phyloP scores from a whole-genome alignment of 2,329 filamentous ascomycete species.

The Penicillium janthinellum region DNA sequence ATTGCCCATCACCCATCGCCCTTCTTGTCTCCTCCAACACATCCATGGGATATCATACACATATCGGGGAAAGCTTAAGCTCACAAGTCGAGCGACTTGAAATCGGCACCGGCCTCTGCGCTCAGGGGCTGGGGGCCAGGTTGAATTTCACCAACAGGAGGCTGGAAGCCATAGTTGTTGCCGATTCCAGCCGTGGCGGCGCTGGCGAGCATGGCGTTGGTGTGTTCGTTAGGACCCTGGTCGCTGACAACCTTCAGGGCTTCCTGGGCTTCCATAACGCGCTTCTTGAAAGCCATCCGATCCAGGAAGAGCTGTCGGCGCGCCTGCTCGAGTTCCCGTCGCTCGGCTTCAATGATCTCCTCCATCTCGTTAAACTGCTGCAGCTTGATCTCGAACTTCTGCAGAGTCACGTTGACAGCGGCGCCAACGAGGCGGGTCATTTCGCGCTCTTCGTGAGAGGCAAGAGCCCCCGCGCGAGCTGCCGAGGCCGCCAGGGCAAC shows the following conservation, averaged over 20 bases:
- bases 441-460: constrained; percentile 94
- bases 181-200: constrained; percentile 39
- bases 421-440: constrained; percentile 92
- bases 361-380: constrained; percentile 98
- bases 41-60: constrained; percentile 31
- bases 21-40: constrained; percentile 16
- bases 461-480: constrained; percentile 81
- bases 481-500: constrained; percentile 85
- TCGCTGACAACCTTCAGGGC: constrained; percentile 55
- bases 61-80: constrained; percentile 11
- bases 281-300: constrained; percentile 83
- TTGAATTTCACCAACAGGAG: constrained; percentile 32
- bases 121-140: constrained; percentile 44
- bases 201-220: constrained; percentile 38
- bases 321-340: constrained; percentile 86
- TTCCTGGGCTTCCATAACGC: constrained; percentile 81
- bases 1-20: constrained; percentile 7
- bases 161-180: constrained; percentile 47
- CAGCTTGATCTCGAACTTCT: constrained; percentile 94
- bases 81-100: constrained; percentile 47
- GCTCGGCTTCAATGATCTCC: constrained; percentile 84
- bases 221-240: constrained; percentile 47
- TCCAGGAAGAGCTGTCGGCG: constrained; percentile 94
- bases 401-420: constrained; percentile 88
- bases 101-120: constrained; percentile 43